Percentiles rank a stretch among this genome's conserved stretches.
Conservation (phyloP, 169 alveolate genomes). For the Besnoitia besnoiti region DNA sequence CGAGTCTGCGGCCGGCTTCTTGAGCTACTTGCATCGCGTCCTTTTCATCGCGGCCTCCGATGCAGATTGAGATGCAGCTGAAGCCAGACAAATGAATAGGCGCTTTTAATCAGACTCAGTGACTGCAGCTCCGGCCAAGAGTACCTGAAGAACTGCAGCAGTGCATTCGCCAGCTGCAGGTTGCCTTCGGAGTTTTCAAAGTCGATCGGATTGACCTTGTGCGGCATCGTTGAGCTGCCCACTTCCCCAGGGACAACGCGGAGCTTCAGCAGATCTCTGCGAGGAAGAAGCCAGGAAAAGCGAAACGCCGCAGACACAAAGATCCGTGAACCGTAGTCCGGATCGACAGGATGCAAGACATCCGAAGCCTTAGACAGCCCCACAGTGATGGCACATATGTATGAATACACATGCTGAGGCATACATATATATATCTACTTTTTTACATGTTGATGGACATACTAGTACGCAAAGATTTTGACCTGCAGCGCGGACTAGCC, state of each 20-base stretch:
- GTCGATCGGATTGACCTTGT: constrained; percentile 96
- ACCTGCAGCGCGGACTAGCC: no score
- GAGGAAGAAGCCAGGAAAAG: no score
- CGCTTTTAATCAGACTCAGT: neutral
- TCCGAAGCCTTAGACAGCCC: no score
- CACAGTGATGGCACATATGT: neutral
- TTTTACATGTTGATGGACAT: no score
- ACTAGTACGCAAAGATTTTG: no score
- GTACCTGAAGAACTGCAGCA: constrained; percentile 83
- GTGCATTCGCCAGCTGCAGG: constrained; percentile 90
- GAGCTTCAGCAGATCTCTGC: constrained; percentile 77
- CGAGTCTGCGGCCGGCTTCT: no score
- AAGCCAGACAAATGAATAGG: no score
- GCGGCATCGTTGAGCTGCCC: constrained; percentile 99
- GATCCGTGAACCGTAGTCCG: no score
- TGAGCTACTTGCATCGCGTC: neutral
- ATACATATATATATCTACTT: neutral
- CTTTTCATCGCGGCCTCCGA: neutral
- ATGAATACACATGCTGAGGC: neutral
- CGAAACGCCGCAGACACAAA: no score
- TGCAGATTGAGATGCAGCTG: no score
- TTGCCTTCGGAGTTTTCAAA: constrained; percentile 98
- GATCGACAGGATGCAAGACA: no score
- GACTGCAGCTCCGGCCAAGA: no score
- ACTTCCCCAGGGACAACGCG: constrained; percentile 84